Percentiles rank a stretch among this genome's conserved stretches.
phyloP scores from a whole-genome alignment of 495 filamentous ascomycete genomes.

The Hyaloscypha bicolor region DNA sequence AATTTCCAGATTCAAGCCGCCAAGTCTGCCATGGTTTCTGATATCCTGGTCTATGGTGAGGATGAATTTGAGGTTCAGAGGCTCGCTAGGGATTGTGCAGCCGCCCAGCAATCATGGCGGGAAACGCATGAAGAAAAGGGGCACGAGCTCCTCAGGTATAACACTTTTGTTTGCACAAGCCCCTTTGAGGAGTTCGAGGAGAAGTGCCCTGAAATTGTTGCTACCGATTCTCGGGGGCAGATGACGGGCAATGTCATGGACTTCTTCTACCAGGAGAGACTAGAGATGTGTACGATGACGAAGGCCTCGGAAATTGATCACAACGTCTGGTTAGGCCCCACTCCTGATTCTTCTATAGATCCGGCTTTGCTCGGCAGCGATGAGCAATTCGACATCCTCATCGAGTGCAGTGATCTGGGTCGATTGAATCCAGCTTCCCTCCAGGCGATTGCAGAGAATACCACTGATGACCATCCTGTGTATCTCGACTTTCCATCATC shows the following conservation, averaged over 20 bases:
- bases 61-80: conserved; percentile 62
- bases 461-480: conserved; percentile 34
- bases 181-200: conserved; percentile 76
- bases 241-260: conserved; percentile 82
- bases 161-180: conserved; percentile 76
- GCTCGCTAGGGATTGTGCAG: conserved; percentile 70
- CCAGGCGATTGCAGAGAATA: conserved; percentile 41
- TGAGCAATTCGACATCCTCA: conserved; percentile 69
- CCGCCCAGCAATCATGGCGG: conserved; percentile 76
- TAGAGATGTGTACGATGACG: conserved; percentile 94
- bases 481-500: conserved; percentile 90
- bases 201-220: conserved; percentile 68
- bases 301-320: conserved; percentile 80
- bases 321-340: conserved; percentile 91
- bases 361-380: conserved; percentile 33
- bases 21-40: conserved; percentile 84
- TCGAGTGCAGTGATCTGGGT: conserved; percentile 86
- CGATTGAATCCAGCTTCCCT: conserved; percentile 60
- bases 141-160: conserved; percentile 65
- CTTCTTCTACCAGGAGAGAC: conserved; percentile 85
- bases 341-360: conserved; percentile 63
- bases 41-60: conserved; percentile 90
- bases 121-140: conserved; percentile 57
- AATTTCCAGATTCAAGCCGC: conserved; percentile 97
- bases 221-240: conserved; percentile 71